Percentiles rank a stretch among this genome's conserved stretches.
Evolutionary conservation across 2,329 filamentous ascomycete species (phyloP).

Genomic region (Cadophora malorum): DNA sequence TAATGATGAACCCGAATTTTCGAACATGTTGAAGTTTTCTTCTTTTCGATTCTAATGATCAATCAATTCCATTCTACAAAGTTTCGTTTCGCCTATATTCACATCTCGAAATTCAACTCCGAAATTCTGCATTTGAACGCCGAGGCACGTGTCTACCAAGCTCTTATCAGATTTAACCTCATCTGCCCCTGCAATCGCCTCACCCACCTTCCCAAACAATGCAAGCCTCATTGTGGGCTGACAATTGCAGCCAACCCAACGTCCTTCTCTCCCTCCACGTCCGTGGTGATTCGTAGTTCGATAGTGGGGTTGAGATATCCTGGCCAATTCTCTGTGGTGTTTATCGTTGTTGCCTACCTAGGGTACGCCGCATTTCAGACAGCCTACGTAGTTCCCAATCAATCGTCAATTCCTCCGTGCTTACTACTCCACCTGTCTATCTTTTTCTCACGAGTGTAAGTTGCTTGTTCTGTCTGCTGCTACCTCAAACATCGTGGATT

Average conservation of each 20-base stretch:
- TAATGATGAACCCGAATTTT: too few species aligned
- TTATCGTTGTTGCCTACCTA: slow-evolving; percentile 9
- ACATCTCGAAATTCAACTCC: background rate
- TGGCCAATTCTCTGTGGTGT: slow-evolving; percentile 7
- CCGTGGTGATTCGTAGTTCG: background rate
- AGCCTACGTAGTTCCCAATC: background rate
- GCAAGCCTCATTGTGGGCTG: slow-evolving; percentile 9
- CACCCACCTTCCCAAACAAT: slow-evolving; percentile 14
- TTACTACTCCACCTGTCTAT: slow-evolving; percentile 21
- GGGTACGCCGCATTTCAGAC: slow-evolving; percentile 9
- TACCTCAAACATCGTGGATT: slow-evolving; percentile 17
- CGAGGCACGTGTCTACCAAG: slow-evolving; percentile 3
- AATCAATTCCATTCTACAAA: background rate
- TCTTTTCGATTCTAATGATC: too few species aligned
- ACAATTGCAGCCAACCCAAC: background rate
- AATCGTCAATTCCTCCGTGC: slow-evolving; percentile 32
- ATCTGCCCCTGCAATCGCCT: background rate
- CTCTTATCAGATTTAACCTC: slow-evolving; percentile 5
- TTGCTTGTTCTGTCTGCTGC: background rate
- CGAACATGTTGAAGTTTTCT: background rate
- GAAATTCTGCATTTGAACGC: background rate
- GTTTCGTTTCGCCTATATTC: background rate
- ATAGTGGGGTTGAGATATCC: slow-evolving; percentile 5
- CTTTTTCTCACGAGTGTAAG: slow-evolving; percentile 17
- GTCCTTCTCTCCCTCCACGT: background rate